Evolutionary conservation across 352 stramenopile species (phyloP).

Genomic region (Salisapilia sapeloensis): DNA sequence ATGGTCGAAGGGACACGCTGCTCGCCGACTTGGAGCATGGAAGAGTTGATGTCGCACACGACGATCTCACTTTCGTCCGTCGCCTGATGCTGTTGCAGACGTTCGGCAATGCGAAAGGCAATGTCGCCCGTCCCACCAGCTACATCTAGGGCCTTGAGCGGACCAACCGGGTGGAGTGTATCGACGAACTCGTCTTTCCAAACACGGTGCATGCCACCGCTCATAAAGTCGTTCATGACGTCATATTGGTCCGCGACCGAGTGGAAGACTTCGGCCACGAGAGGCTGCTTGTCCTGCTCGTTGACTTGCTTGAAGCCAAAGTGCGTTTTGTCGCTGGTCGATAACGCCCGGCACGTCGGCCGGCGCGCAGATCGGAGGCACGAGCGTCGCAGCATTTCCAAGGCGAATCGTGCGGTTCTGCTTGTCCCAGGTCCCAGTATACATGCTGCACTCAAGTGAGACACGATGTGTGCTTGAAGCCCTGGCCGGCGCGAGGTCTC

Average conservation of each 20-base stretch:
- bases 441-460: not conserved
- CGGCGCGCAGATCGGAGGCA: not conserved
- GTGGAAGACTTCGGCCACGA: constrained; percentile 95
- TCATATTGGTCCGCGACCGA: constrained; percentile 94
- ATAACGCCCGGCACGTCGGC: constrained; percentile 1
- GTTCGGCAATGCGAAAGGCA: constrained; percentile 92
- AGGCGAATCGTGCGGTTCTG: not conserved
- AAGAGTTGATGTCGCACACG: constrained; percentile 98
- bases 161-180: constrained; percentile 55
- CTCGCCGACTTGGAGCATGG: constrained; percentile 95
- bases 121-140: constrained; percentile 98
- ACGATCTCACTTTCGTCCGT: constrained; percentile 66
- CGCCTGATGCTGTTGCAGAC: constrained; percentile 13
- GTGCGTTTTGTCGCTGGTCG: constrained; percentile 34
- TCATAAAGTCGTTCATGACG: constrained; percentile 99
- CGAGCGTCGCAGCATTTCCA: not conserved
- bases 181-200: constrained; percentile 97
- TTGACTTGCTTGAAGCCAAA: constrained; percentile 85
- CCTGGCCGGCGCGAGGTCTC: not conserved
- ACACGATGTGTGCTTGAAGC: not conserved
- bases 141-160: constrained; percentile 87
- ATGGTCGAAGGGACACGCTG: constrained; percentile 67
- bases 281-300: constrained; percentile 86
- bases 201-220: constrained; percentile 84
- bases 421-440: not conserved